Evolutionary conservation across 257 asterid genomes (phyloP).

Genomic region (Henckelia pumila): DNA sequence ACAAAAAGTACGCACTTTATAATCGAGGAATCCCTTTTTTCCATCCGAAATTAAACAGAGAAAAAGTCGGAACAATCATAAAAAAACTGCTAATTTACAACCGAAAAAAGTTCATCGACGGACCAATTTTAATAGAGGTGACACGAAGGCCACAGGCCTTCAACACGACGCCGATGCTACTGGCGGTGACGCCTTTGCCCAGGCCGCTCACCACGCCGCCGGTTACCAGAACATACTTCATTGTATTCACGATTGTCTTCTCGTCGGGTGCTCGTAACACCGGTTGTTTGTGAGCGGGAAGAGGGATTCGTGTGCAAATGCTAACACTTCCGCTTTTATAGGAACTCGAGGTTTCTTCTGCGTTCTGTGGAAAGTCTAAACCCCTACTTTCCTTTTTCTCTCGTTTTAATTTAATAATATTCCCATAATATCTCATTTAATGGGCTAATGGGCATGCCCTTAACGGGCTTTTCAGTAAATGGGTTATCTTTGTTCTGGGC

Average conservation of each 20-base stretch:
- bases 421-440: not conserved
- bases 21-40: not conserved
- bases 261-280: not conserved
- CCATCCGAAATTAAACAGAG: not conserved
- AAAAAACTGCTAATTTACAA: not conserved
- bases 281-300: not conserved
- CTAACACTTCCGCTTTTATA: not conserved
- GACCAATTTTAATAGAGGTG: slow-evolving; percentile 97
- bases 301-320: not conserved
- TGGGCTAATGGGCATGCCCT: not conserved
- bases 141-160: slow-evolving; percentile 96
- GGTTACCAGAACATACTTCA: slow-evolving; percentile 92
- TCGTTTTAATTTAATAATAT: too few relatives aligned
- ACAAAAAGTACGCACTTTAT: not conserved
- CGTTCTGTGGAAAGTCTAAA: not conserved
- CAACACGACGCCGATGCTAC: slow-evolving; percentile 96
- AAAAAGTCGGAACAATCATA: not conserved
- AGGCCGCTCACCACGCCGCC: slow-evolving; percentile 99
- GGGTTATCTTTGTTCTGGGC: not conserved
- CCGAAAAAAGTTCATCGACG: not conserved
- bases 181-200: slow-evolving; percentile 98
- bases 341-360: not conserved
- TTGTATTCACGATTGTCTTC: slow-evolving; percentile 6
- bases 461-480: not conserved
- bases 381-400: not conserved